A percentile compares a stretch with the other conserved stretches of the same genome.
Conservation (phyloP, 257 asterid species). For the Verbena officinalis region DNA sequence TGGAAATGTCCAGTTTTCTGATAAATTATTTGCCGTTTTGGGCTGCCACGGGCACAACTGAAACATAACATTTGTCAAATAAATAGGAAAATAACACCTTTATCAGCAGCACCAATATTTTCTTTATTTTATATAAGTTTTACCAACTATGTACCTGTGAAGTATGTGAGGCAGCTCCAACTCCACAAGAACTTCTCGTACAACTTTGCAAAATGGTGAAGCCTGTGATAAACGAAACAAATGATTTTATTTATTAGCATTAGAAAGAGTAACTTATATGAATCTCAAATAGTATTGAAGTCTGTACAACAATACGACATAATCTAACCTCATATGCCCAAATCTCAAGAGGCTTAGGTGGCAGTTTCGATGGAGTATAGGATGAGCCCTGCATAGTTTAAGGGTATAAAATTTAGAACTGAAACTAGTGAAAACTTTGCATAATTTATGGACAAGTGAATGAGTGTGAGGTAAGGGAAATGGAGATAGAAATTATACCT, state of each 20-base stretch:
- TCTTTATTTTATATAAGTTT: neutral
- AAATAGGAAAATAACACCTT: neutral
- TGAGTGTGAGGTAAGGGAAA: slow-evolving; percentile 6
- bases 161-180: slow-evolving; percentile 91
- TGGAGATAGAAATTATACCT: slow-evolving; percentile 43
- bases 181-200: slow-evolving; percentile 87
- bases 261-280: slow-evolving; percentile 9
- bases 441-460: neutral
- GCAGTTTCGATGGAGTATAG: slow-evolving; percentile 75
- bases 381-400: slow-evolving; percentile 57
- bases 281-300: slow-evolving; percentile 20
- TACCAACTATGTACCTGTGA: slow-evolving; percentile 54
- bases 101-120: neutral
- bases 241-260: neutral
- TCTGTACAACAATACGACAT: slow-evolving; percentile 8
- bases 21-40: slow-evolving; percentile 65
- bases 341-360: slow-evolving; percentile 82
- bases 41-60: slow-evolving; percentile 98
- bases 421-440: no score
- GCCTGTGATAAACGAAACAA: slow-evolving; percentile 40
- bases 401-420: neutral
- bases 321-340: slow-evolving; percentile 94
- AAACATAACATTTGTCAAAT: slow-evolving; percentile 18
- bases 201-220: slow-evolving; percentile 94
- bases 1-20: slow-evolving; percentile 85